Evolutionary conservation across 257 asterid genomes (phyloP).

Genomic region (Lantana camara): DNA sequence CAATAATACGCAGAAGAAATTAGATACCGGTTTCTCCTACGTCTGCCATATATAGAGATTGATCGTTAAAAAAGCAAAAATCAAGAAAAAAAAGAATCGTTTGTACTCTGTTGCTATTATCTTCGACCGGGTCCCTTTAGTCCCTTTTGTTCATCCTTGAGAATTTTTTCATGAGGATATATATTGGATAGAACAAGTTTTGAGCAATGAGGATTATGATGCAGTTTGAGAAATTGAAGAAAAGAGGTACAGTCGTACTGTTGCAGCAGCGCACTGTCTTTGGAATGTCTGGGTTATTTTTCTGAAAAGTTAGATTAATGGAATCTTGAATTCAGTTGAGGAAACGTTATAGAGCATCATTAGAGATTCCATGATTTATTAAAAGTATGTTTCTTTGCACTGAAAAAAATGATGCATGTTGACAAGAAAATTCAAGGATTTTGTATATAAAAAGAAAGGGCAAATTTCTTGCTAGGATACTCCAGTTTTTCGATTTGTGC

Average conservation of each 20-base stretch:
- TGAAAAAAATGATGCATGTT: no score
- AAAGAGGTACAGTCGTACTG: not conserved
- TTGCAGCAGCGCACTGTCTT: not conserved
- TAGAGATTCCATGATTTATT: no score
- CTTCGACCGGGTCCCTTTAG: not conserved
- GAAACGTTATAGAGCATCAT: no score
- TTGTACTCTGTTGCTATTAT: not conserved
- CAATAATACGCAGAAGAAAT: constrained; percentile 40
- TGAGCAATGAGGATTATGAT: constrained; percentile 1
- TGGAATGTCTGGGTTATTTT: no score
- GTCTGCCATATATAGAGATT: not conserved
- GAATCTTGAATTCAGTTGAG: no score
- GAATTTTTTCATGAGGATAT: not conserved
- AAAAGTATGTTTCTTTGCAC: no score
- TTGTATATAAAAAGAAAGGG: no score
- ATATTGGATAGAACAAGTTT: not conserved
- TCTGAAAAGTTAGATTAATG: no score
- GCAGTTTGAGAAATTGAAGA: not conserved
- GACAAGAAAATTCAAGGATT: no score
- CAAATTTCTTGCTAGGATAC: no score
- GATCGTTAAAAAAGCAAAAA: no score
- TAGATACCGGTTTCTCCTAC: not conserved
- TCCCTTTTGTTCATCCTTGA: not conserved
- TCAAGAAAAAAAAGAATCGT: not conserved
- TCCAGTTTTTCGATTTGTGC: no score